These are phyloP conservation scores for Hydrangea macrophylla DNA, from an alignment of 148 eudicot genomes.

Conservation along the genomic window DNA sequence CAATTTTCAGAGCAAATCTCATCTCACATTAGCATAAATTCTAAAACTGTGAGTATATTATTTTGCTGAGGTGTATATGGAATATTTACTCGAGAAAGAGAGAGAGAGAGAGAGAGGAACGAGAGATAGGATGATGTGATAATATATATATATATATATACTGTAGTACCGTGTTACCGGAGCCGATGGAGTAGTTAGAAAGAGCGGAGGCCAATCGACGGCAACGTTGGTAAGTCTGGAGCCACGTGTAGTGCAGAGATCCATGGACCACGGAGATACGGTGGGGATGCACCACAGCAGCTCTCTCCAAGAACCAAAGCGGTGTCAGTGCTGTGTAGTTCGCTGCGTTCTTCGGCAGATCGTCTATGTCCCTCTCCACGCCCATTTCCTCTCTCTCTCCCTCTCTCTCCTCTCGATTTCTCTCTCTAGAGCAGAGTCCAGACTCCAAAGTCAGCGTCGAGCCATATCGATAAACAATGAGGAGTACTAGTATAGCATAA, in stretches of 20 bases:
- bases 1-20: no score
- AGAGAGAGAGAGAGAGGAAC: no score
- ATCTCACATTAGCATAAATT: no score
- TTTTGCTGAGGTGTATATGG: no score
- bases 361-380: constrained; percentile 67
- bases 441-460: no score
- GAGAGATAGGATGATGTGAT: no score
- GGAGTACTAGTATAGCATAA: no score
- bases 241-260: constrained; percentile 60
- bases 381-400: constrained; percentile 16
- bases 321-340: constrained; percentile 83
- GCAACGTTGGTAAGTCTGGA: constrained; percentile 78
- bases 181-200: constrained; percentile 39
- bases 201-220: constrained; percentile 87
- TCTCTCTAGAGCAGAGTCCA: background rate
- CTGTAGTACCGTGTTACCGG: constrained; percentile 60
- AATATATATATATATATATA: no score
- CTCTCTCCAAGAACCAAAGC: constrained; percentile 73
- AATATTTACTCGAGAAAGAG: no score
- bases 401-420: constrained; percentile 13
- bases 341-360: constrained; percentile 76
- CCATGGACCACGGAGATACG: constrained; percentile 65
- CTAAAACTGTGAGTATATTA: no score
- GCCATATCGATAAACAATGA: no score
- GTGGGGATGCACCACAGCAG: constrained; percentile 74